A percentile compares a stretch with the other conserved stretches of the same genome.
These are phyloP conservation scores for Juglanconis juglandina DNA, from an alignment of 2,329 filamentous ascomycete genomes.

Conservation along the genomic window DNA sequence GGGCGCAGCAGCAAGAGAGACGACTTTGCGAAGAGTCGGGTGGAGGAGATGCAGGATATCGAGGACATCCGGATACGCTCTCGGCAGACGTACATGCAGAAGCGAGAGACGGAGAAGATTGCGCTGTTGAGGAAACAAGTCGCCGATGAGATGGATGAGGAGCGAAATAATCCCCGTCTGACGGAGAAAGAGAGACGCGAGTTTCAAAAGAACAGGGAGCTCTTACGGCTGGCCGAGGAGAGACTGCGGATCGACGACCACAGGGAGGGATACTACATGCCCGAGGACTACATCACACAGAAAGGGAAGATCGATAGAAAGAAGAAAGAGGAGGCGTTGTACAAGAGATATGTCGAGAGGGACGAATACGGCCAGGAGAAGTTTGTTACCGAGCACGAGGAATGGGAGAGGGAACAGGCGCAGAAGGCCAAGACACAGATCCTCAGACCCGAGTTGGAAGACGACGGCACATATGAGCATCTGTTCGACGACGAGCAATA, in stretches of 20 bases:
- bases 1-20: constrained; percentile 60
- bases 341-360: constrained; percentile 83
- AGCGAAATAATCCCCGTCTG: constrained; percentile 70
- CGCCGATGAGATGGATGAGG: constrained; percentile 78
- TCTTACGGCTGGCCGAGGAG: constrained; percentile 78
- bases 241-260: constrained; percentile 85
- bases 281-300: constrained; percentile 92
- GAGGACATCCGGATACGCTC: constrained; percentile 77
- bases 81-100: constrained; percentile 88
- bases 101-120: constrained; percentile 81
- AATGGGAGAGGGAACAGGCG: constrained; percentile 91
- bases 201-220: constrained; percentile 83
- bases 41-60: constrained; percentile 65
- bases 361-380: constrained; percentile 86
- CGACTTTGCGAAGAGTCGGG: constrained; percentile 55
- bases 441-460: constrained; percentile 66
- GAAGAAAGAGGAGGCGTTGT: constrained; percentile 84
- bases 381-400: constrained; percentile 89
- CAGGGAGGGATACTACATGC: constrained; percentile 86
- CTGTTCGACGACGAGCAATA: constrained; percentile 88
- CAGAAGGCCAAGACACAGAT: constrained; percentile 87
- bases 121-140: constrained; percentile 88
- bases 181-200: constrained; percentile 79
- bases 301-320: constrained; percentile 84
- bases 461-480: constrained; percentile 84